Evolutionary conservation across 176 grass and related monocot species (phyloP).

Genomic region (Oryza glumipatula): DNA sequence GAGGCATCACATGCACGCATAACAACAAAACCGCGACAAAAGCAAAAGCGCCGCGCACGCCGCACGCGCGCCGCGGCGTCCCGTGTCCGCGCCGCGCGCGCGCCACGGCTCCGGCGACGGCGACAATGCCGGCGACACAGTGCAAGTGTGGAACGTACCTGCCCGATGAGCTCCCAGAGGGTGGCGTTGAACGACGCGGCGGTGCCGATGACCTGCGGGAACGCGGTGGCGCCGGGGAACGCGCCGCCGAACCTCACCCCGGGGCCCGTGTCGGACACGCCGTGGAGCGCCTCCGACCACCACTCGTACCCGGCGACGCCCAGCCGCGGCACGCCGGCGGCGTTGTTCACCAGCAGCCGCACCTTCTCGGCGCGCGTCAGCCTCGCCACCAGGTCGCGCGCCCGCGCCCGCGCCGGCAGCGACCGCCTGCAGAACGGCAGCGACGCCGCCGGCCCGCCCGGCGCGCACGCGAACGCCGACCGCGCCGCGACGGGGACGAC

Average conservation of each 20-base stretch:
- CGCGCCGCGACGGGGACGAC: neutral
- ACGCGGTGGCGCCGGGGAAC: constrained; percentile 84
- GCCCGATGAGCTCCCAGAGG: constrained; percentile 86
- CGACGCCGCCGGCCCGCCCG: constrained; percentile 39
- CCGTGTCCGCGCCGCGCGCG: no score
- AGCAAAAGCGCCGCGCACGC: neutral
- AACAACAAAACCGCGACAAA: neutral
- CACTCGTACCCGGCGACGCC: constrained; percentile 72
- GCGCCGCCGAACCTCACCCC: constrained; percentile 71
- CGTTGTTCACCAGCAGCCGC: constrained; percentile 79
- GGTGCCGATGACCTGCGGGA: constrained; percentile 91
- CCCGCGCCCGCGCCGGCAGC: constrained; percentile 41
- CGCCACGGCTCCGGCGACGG: neutral
- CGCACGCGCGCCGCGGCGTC: no score
- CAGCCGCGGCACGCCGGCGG: constrained; percentile 66
- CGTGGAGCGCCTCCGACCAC: constrained; percentile 98
- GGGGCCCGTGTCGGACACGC: constrained; percentile 59
- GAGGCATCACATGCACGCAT: constrained; percentile 22
- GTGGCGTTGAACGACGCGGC: constrained; percentile 83
- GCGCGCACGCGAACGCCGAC: constrained; percentile 64
- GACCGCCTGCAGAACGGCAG: constrained; percentile 56
- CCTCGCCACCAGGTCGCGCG: constrained; percentile 58
- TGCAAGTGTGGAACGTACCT: constrained; percentile 39
- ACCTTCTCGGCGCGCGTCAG: constrained; percentile 78
- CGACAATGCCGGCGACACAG: neutral